Evolutionary conservation across 192 early-diverging fungal genomes (phyloP).

Genomic region (Umbelopsis sp.): DNA sequence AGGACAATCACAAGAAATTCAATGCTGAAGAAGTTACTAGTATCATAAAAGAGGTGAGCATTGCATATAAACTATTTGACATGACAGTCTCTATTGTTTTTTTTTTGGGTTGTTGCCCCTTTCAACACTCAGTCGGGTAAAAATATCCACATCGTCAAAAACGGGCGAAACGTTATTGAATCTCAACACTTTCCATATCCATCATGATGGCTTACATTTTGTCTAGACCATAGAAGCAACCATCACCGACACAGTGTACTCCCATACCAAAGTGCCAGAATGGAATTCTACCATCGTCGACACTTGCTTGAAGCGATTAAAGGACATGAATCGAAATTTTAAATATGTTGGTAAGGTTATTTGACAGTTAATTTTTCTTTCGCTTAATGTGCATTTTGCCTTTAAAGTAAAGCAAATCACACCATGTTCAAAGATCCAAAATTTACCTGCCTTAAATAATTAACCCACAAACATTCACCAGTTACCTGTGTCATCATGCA

Average conservation of each 20-base stretch:
- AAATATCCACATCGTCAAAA: constrained; percentile 5
- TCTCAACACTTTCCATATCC: not conserved
- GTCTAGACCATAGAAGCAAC: constrained; percentile 64
- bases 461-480: constrained; percentile 8
- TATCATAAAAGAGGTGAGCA: constrained; percentile 38
- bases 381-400: not conserved
- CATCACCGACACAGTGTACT: constrained; percentile 69
- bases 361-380: not conserved
- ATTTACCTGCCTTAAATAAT: too few species aligned
- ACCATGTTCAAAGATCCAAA: not conserved
- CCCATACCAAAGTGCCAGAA: constrained; percentile 72
- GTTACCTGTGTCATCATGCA: constrained; percentile 84
- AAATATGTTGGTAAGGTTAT: constrained; percentile 73
- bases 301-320: constrained; percentile 64
- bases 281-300: constrained; percentile 80
- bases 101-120: too few species aligned
- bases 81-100: not conserved
- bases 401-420: not conserved
- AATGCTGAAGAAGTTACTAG: constrained; percentile 32
- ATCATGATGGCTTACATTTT: constrained; percentile 3
- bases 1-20: constrained; percentile 21
- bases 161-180: not conserved
- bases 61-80: not conserved
- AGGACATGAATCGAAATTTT: constrained; percentile 70
- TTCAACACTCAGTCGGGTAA: too few species aligned